Conservation (phyloP, 768 basidiomycete genomes). For the Antrodiella citrinella region DNA sequence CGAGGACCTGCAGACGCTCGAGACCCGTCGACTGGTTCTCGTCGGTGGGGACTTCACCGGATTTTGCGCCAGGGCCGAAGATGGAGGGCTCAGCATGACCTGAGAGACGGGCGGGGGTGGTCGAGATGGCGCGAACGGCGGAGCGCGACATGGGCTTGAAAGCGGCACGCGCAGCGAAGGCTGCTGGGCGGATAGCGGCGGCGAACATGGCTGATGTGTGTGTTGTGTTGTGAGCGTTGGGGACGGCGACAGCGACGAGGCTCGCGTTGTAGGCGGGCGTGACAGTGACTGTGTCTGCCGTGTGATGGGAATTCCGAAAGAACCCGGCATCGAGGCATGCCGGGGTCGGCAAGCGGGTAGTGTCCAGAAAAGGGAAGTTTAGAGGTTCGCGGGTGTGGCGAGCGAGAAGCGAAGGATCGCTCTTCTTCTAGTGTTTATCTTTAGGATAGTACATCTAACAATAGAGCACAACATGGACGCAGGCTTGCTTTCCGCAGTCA, state of each 20-base stretch:
- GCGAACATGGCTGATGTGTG: constrained; percentile 22
- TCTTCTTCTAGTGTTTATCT: neutral
- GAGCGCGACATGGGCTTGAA: constrained; percentile 7
- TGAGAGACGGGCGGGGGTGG: constrained; percentile 46
- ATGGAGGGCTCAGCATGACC: constrained; percentile 54
- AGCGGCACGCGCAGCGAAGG: constrained; percentile 15
- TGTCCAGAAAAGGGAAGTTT: constrained; percentile 1
- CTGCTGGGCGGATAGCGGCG: constrained; percentile 19
- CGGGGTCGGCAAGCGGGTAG: constrained; percentile 1
- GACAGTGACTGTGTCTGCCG: constrained; percentile 10
- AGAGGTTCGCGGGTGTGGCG: neutral
- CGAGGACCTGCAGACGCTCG: constrained; percentile 89
- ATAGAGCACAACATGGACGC: no score
- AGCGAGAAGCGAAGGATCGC: neutral
- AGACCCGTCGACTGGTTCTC: constrained; percentile 92
- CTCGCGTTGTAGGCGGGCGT: constrained; percentile 8
- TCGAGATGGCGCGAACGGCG: constrained; percentile 48
- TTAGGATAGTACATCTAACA: neutral
- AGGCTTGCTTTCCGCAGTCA: neutral
- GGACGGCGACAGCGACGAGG: constrained; percentile 6
- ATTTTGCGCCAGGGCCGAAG: constrained; percentile 63
- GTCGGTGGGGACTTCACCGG: constrained; percentile 75
- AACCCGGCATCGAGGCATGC: constrained; percentile 8
- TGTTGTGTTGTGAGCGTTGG: neutral
- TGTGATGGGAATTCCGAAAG: constrained; percentile 7